Evolutionary conservation across 1,284 basidiomycete genomes (phyloP).

Genomic region (Rhodofomes roseus): DNA sequence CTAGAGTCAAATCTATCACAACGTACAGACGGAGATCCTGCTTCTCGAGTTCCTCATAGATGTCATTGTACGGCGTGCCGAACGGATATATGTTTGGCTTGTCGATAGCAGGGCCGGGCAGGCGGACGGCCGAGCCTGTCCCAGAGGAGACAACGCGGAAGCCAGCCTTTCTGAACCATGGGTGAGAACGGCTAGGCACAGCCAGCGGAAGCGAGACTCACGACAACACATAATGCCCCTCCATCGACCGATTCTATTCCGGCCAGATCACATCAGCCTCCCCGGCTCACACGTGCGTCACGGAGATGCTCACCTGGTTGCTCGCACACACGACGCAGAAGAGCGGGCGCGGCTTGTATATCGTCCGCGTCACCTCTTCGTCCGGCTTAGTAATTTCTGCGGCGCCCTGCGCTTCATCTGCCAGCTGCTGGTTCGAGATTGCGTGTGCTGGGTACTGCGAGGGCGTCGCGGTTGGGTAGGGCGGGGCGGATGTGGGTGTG

Average conservation of each 20-base stretch:
- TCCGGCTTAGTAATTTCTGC: conserved; percentile 14
- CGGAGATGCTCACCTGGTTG: conserved; percentile 71
- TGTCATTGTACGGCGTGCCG: conserved; percentile 97
- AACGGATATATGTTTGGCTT: conserved; percentile 98
- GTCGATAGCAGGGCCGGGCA: conserved; percentile 95
- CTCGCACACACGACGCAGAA: conserved; percentile 99
- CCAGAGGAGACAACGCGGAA: conserved; percentile 92
- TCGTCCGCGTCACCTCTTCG: conserved; percentile 14
- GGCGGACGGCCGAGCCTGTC: conserved; percentile 93
- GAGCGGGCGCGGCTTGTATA: conserved; percentile 65
- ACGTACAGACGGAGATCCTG: conserved; percentile 87
- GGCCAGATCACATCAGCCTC: conserved; percentile 7
- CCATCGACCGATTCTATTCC: conserved; percentile 95
- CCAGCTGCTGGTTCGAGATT: conserved; percentile 23
- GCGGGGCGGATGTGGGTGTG: conserved; percentile 9
- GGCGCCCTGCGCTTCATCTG: conserved; percentile 25
- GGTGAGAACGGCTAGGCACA: not conserved
- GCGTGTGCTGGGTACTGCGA: conserved; percentile 23
- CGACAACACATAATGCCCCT: conserved; percentile 91
- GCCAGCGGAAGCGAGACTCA: conserved; percentile 38
- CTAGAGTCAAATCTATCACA: conserved; percentile 4
- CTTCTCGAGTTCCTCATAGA: conserved; percentile 87
- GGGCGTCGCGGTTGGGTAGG: conserved; percentile 36
- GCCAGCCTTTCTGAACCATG: conserved; percentile 68
- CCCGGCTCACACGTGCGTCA: not conserved